Base-by-base conservation (phyloP, 1,284 basidiomycete genomes). In the Sparassis latifolia region DNA sequence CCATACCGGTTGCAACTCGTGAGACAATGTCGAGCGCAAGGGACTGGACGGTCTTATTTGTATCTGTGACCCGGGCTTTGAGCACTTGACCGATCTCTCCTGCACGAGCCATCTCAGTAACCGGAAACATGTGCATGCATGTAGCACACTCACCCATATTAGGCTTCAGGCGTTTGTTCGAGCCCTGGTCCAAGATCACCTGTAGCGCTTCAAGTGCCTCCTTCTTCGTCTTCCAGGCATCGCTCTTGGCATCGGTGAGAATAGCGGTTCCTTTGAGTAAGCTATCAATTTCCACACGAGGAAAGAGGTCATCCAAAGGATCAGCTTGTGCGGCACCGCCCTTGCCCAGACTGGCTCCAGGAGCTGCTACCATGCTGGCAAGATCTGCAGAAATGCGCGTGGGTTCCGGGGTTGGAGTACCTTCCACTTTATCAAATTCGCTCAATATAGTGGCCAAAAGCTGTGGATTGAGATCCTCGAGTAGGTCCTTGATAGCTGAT, bases 151-250 rank as follows among this genome's bases (percentile, higher is more conserved):
- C 64, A 90, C 92, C 91, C 85, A 99, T 92, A 33, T 73, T 82
- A 7, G 91, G 81, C 67, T 98, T 97, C 51, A 99, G 67, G 6
- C 97, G 84, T 59, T 95, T 93, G 66, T 99, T 98, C 44, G 83
- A 78, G 48, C 91, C 90, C 68, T 92, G 86, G 61, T 97, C 92
- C 40, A 99, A 70, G 48, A 94, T 80, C 0, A 80, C 82, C 59
- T 91, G 89, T 10, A 99, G 70, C 1, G 78, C 75, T 64, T 99
- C 97, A 50, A 99, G 76, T 1, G 90, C 94, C 63, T 97, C 97
- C 68, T 99, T 99, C 70, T 96, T 89, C 4, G 83, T 85, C 72
- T 99, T 99, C 97, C 97, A 99, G 0, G 92, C 86, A 59, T 98
- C 97, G 58, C 84, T 92, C 70, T 91, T 91, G 7, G 85, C 78